Base-by-base conservation (phyloP, 441 rosid genomes). In the Euphorbia corollata region DNA sequence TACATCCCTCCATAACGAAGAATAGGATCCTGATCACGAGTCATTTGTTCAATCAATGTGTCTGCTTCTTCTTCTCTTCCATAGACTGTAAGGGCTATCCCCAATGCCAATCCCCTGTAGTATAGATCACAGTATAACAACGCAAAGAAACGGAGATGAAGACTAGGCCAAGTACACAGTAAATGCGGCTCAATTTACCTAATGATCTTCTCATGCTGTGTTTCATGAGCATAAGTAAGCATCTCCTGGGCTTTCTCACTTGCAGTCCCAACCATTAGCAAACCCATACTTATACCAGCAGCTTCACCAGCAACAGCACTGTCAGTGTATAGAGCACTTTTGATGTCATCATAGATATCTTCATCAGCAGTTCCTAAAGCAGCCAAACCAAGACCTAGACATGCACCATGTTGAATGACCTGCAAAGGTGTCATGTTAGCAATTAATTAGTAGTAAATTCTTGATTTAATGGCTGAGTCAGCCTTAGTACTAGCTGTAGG, bases 301-400 rank as follows among this genome's bases (percentile, higher is more conserved):
- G 99, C 99, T 81, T 94, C 99, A 69, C 99, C 96, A 59, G 97
- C 96, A 73, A 94, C 96, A 47, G 97, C 97, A 81, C 96, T 89
- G 74, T 91, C 99, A 24, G 89, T 82, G 20, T 91, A 89, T 55
- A 94, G 83, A 64, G 80, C 90, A 68, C 76, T 87, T 82, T 94
- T 89, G 48, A 91, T 79, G 67, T 94, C 96, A 73, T 91, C 97
- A 71, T 85, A 94, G 63, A 87, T 86, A 15, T 91, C 97, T 78
- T 89, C 97, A 60, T 94, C 97, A 32, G 99, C 99, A 63, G 99
- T 94, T 79, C 99, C 99, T 4, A 94, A 77, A 63, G 99, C 91
- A 74, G 99, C 93, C 87, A 94, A 84, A 67, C 97, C 99, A 72
- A 94, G 96, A 72, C 99, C 99, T 79, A 94, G 77, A 81, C 99